Base-by-base conservation (phyloP, 2,329 filamentous ascomycete genomes). In the Ophiostoma montium region DNA sequence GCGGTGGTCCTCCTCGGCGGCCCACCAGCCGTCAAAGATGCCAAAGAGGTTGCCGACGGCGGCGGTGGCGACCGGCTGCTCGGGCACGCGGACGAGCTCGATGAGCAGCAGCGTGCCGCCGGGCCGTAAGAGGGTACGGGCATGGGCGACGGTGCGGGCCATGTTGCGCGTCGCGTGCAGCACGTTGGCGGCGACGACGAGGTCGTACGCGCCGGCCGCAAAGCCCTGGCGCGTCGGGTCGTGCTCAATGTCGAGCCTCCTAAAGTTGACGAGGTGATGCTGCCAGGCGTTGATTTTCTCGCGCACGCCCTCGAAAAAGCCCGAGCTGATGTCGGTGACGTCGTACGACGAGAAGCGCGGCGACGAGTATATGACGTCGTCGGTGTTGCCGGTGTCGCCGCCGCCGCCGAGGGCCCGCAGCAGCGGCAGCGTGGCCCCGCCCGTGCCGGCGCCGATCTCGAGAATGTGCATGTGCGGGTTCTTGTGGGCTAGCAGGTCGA, bases 301-400 rank as follows among this genome's bases (percentile, higher is more conserved):
- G 46, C 57, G 53, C 1, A 63, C 64, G 1, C 58, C 52, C 19
- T 65, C 62, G 39, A 71, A 69, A 57, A 66, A 67, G 15, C 60
- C 62, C 3, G 59, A 49, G 3, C 62, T 63, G 18, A 67, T 63
- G 50, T 71, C 68, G 0, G 70, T 71, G 55, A 61, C 71, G 4
- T 63, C 65, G 53, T 70, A 72, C 11, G 44, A 39, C 2, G 31
- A 15, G 18, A 56, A 48, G n/a, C 50, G 49, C 4, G 51, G 30
- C 13, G 43, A 46, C 3, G n/a, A n/a, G n/a, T n/a, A n/a, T n/a
- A n/a, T n/a, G n/a, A n/a, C n/a, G n/a, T n/a, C n/a, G n/a, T n/a
- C n/a, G n/a, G 41, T 45, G 21, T 45, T 42, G 27, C 8, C 6
- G 32, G 35, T 48, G 39, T 47, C 47, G 23, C 16, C 48, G 8